phyloP scores from a whole-genome alignment of 257 asterid species.

The Anisodus acutangulus region DNA sequence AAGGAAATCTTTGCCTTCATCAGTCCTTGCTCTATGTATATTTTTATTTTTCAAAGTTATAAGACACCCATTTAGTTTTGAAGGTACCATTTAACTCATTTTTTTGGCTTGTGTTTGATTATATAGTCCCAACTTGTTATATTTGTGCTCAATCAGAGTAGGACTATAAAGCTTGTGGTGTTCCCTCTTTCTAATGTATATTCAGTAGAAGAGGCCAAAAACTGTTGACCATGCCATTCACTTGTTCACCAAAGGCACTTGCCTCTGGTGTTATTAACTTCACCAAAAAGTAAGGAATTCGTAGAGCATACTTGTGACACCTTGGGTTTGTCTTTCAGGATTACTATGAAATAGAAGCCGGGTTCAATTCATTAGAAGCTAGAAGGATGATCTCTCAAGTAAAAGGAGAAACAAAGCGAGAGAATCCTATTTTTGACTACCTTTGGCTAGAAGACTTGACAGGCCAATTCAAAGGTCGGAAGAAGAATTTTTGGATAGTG shows the following conservation, averaged over 20 bases:
- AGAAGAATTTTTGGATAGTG: not conserved
- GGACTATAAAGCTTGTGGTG: too few relatives aligned
- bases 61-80: not conserved
- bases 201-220: not conserved
- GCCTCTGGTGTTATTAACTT: not conserved
- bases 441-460: too few relatives aligned
- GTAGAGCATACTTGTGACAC: not conserved
- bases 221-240: not conserved
- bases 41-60: too few relatives aligned
- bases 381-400: not conserved
- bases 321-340: not conserved
- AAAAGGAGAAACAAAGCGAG: not conserved
- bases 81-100: not conserved
- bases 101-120: not conserved
- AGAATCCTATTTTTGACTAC: too few relatives aligned
- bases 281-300: not conserved
- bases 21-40: too few relatives aligned
- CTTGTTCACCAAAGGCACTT: not conserved
- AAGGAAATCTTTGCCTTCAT: too few relatives aligned
- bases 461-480: too few relatives aligned
- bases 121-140: not conserved
- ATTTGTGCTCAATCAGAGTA: not conserved
- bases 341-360: not conserved
- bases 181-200: too few relatives aligned
- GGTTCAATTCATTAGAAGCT: not conserved